Evolutionary conservation across 116 monocot species (phyloP), one percentile per base, ranked within the genome.

Genomic region (Iris pallida): DNA sequence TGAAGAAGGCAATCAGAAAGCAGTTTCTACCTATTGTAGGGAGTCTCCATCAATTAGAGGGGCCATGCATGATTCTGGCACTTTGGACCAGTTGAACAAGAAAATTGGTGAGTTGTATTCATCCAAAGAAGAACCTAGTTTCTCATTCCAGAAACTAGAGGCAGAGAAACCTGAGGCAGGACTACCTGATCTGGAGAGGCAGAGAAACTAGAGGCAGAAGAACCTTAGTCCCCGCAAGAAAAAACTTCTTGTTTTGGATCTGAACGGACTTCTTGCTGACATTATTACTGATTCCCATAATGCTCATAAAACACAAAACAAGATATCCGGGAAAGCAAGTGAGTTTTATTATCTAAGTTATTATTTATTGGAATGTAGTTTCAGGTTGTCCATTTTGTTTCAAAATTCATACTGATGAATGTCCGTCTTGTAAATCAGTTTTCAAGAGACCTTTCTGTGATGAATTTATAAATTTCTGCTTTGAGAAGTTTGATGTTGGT

Each of bases 191-290:
- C 61, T 49, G 7, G 59, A 69, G 51, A 78, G 42, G 57, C n/a
- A n/a, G n/a, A n/a, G n/a, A n/a, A n/a, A n/a, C n/a, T n/a, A n/a
- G n/a, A n/a, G n/a, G n/a, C n/a, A n/a, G n/a, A n/a, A n/a, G n/a
- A n/a, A 61, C 53, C 43, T 57, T 60, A 59, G 40, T 65, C 5
- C 30, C 7, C 52, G 11, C 18, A 74, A 42, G 42, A 92, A 75
- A 78, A 97, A 85, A 16, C 79, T 97, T 65, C 76, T 97, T 71
- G 81, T 97, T 14, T 87, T 97, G 76, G 97, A 97, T 84, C 53
- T 97, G 56, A 97, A 97, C 80, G 97, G 97, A 10, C 74, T 97
- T 42, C 92, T 97, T 75, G 87, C 82, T 49, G 97, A 97, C 72
- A 78, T 97, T 65, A 59, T 73, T 65, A 9, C 41, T 17, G 80